Evolutionary conservation across 78 protist genomes (phyloP).

Genomic region (Dictyostelium citrinum): DNA sequence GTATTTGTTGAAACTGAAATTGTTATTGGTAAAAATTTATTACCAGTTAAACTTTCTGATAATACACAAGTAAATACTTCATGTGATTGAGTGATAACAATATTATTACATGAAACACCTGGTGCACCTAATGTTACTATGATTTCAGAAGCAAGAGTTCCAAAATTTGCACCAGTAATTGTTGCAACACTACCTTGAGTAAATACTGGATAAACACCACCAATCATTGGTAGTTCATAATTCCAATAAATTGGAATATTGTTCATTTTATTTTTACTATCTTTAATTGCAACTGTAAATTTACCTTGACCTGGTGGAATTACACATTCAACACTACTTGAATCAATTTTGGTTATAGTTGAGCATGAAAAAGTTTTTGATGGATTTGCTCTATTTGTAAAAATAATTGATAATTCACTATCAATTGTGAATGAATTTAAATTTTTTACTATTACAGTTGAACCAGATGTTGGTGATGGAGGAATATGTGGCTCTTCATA

Average conservation of each 20-base stretch:
- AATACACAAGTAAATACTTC: conserved; percentile 3
- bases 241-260: not conserved
- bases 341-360: not conserved
- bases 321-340: not conserved
- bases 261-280: not conserved
- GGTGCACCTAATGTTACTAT: not conserved
- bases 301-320: conserved; percentile 8
- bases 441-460: not conserved
- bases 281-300: not conserved
- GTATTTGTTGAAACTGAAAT: not conserved
- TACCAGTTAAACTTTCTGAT: not conserved
- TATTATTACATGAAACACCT: not conserved
- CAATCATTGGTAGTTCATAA: conserved; percentile 13
- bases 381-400: not conserved
- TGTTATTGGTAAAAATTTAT: conserved; percentile 4
- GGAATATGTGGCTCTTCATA: not conserved
- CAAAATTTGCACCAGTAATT: conserved; percentile 7
- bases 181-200: not conserved
- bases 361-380: not conserved
- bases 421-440: not conserved
- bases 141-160: not conserved
- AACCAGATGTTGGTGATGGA: not conserved
- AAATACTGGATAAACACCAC: not conserved
- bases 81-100: not conserved
- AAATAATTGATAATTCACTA: not conserved